Conservation (phyloP, 768 basidiomycete species). For the Russula sp. region DNA sequence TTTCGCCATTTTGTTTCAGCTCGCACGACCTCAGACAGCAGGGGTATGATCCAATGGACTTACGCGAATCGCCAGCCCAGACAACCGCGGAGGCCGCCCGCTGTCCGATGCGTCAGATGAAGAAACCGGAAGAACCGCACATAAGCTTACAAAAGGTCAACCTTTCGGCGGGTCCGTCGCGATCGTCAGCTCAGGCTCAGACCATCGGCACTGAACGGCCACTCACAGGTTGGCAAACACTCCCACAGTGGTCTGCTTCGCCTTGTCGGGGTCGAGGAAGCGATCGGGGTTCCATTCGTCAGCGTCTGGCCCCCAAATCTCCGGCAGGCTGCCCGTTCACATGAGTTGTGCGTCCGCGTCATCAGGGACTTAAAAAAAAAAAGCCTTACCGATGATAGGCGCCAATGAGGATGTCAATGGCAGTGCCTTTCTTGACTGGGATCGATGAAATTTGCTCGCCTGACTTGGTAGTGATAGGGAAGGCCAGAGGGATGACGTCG, state of each 20-base stretch:
- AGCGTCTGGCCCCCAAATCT: constrained; percentile 22
- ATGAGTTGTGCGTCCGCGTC: background rate
- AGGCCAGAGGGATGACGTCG: constrained; percentile 21
- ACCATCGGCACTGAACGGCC: too few species aligned
- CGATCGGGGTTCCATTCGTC: constrained; percentile 22
- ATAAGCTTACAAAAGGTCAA: constrained; percentile 21
- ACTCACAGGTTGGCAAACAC: constrained; percentile 23
- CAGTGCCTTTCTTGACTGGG: constrained; percentile 21
- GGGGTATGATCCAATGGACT: background rate
- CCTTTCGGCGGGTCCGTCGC: constrained; percentile 2
- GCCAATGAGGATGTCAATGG: constrained; percentile 15
- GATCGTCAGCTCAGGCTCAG: background rate
- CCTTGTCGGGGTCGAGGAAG: constrained; percentile 19
- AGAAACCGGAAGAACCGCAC: background rate
- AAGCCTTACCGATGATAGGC: constrained; percentile 18
- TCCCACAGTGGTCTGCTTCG: constrained; percentile 14
- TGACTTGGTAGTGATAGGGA: constrained; percentile 15
- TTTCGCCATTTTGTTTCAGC: background rate
- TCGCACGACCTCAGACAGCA: too few species aligned
- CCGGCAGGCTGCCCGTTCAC: constrained; percentile 7
- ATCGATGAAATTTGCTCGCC: constrained; percentile 18
- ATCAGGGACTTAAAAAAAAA: background rate
- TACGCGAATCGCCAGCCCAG: constrained; percentile 22
- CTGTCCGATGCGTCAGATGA: constrained; percentile 7
- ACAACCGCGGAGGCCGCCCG: constrained; percentile 20